Evolutionary conservation across 805 yeast genomes (phyloP).

Genomic region (Ogataea siamensis): DNA sequence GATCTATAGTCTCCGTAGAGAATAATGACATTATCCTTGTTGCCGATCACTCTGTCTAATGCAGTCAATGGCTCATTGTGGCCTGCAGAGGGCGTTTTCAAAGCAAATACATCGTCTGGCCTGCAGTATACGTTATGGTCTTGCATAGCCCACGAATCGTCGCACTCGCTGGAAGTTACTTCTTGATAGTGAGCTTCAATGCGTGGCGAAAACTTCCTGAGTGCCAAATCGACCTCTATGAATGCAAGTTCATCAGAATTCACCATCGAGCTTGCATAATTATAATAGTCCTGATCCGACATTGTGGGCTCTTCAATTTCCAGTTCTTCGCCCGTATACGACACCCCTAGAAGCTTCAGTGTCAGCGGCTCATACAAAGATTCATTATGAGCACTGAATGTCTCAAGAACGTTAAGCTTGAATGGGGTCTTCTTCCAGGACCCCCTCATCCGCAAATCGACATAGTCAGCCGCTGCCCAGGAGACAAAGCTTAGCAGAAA

Average conservation of each 20-base stretch:
- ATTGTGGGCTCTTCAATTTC: constrained; percentile 24
- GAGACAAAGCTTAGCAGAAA: constrained; percentile 1
- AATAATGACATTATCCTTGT: constrained; percentile 35
- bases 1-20: constrained; percentile 65
- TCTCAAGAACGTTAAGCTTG: constrained; percentile 41
- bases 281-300: constrained; percentile 30
- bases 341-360: constrained; percentile 28
- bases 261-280: constrained; percentile 20
- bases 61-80: constrained; percentile 30
- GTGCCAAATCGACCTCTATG: constrained; percentile 43
- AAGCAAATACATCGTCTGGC: constrained; percentile 73
- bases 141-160: constrained; percentile 49
- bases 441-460: constrained; percentile 24
- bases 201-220: constrained; percentile 56
- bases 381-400: constrained; percentile 37
- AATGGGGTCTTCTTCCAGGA: constrained; percentile 42
- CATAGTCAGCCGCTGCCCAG: constrained; percentile 14
- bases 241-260: constrained; percentile 20
- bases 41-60: constrained; percentile 68
- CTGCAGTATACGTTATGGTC: constrained; percentile 55
- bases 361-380: constrained; percentile 37
- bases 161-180: constrained; percentile 31
- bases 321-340: constrained; percentile 24
- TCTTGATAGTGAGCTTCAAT: constrained; percentile 60
- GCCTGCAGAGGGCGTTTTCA: constrained; percentile 50